These are phyloP conservation scores for Hypoxylon crocopeplum DNA, from an alignment of 495 filamentous ascomycete genomes.

Conservation along the genomic window DNA sequence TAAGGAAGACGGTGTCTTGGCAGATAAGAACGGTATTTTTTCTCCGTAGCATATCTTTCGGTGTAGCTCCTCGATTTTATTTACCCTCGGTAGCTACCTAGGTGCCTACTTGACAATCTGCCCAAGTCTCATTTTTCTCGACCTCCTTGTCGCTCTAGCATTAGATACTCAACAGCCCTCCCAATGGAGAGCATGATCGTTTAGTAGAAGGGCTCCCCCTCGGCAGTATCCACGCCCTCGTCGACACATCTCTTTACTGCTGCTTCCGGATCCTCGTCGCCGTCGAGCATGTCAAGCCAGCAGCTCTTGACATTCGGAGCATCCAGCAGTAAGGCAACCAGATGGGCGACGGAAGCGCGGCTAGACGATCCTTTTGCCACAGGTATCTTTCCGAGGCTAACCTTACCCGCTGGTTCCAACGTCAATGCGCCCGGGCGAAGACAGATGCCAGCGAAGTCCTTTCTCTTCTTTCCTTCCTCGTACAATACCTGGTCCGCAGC, in stretches of 20 bases:
- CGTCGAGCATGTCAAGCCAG: conserved; percentile 58
- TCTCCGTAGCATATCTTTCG: too few relatives aligned
- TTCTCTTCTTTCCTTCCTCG: conserved; percentile 52
- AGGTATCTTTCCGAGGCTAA: conserved; percentile 69
- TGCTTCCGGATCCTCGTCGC: conserved; percentile 62
- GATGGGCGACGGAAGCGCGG: conserved; percentile 72
- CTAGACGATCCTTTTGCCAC: conserved; percentile 60
- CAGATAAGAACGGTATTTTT: neutral
- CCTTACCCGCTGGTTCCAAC: conserved; percentile 64
- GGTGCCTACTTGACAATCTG: too few relatives aligned
- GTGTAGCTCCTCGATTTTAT: too few relatives aligned
- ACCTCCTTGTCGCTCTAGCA: neutral
- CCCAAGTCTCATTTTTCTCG: neutral
- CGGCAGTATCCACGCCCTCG: conserved; percentile 68
- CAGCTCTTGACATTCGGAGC: conserved; percentile 52
- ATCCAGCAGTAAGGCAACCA: conserved; percentile 70
- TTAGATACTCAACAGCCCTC: neutral
- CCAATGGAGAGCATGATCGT: too few relatives aligned
- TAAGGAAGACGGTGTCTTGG: neutral
- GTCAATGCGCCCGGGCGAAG: conserved; percentile 73
- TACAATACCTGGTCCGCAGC: conserved; percentile 78
- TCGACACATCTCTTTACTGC: conserved; percentile 70
- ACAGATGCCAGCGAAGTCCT: conserved; percentile 66
- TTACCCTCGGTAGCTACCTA: too few relatives aligned
- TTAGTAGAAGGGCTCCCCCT: conserved; percentile 57